Conservation (phyloP, 1,139 yeast species). For the Nakaseomyces nivariensis region DNA sequence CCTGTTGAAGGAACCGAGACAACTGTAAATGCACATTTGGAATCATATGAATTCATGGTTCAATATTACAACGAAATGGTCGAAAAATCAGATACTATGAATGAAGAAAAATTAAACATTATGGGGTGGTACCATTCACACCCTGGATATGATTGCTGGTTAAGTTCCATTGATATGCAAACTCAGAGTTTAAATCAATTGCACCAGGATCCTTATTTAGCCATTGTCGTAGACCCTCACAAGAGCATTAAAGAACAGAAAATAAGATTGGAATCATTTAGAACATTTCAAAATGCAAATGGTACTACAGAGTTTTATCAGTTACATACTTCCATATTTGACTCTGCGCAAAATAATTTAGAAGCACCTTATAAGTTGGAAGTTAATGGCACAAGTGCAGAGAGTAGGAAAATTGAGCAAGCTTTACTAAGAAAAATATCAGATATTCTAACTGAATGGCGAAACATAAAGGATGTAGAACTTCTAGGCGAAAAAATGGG, state of each 20-base stretch:
- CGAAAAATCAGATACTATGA: constrained; percentile 27
- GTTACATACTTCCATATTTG: constrained; percentile 55
- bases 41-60: constrained; percentile 93
- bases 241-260: constrained; percentile 54
- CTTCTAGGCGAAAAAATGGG: not conserved
- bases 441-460: not conserved
- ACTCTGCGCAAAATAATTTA: constrained; percentile 40
- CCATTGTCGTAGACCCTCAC: constrained; percentile 79
- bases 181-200: constrained; percentile 79
- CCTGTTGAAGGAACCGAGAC: constrained; percentile 97
- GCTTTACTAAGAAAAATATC: not conserved
- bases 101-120: constrained; percentile 45
- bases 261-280: constrained; percentile 84
- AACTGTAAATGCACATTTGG: constrained; percentile 86
- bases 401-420: not conserved
- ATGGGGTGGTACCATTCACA: constrained; percentile 97
- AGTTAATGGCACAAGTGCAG: not conserved
- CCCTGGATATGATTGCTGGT: constrained; percentile 95
- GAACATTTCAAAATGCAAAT: constrained; percentile 58
- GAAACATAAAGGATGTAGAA: not conserved
- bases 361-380: not conserved
- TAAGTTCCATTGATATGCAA: constrained; percentile 81
- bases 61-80: constrained; percentile 59
- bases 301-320: constrained; percentile 61
- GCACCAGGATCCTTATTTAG: constrained; percentile 86